phyloP scores from a whole-genome alignment of 1,284 basidiomycete species.

The Puccinia novopanici region DNA sequence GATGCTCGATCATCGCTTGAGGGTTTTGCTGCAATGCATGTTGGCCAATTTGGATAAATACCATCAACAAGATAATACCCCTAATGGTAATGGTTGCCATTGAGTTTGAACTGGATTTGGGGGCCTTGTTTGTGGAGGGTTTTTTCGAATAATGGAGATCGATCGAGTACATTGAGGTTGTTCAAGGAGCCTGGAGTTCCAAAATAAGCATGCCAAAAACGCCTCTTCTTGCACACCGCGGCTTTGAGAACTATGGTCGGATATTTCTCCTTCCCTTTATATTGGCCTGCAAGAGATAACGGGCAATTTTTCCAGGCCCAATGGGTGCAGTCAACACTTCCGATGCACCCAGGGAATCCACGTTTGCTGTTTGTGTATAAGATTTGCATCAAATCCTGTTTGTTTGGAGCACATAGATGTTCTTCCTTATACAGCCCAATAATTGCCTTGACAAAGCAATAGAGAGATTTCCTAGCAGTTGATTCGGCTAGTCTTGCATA shows the following conservation, averaged over 20 bases:
- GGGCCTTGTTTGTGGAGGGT: neutral
- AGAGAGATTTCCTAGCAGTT: neutral
- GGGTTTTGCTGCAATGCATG: neutral
- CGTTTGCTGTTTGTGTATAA: neutral
- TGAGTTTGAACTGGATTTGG: neutral
- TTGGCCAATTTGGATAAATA: slow-evolving; percentile 15
- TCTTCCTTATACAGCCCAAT: neutral
- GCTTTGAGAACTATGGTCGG: slow-evolving; percentile 14
- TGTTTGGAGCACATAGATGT: neutral
- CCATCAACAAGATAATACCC: slow-evolving; percentile 19
- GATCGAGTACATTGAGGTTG: neutral
- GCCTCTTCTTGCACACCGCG: neutral
- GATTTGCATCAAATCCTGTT: neutral
- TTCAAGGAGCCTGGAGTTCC: slow-evolving; percentile 33
- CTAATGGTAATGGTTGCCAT: neutral
- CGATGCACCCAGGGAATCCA: neutral
- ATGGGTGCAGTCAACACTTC: neutral
- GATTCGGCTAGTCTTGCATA: neutral
- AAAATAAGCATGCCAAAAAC: slow-evolving; percentile 35
- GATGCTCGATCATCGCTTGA: no score
- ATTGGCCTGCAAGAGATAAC: neutral
- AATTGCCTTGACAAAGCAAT: slow-evolving; percentile 11
- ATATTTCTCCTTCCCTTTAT: slow-evolving; percentile 8
- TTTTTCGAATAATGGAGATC: neutral
- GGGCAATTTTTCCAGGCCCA: slow-evolving; percentile 5